Base-by-base conservation (phyloP, 2,329 filamentous ascomycete genomes). In the Fusarium aywerte region DNA sequence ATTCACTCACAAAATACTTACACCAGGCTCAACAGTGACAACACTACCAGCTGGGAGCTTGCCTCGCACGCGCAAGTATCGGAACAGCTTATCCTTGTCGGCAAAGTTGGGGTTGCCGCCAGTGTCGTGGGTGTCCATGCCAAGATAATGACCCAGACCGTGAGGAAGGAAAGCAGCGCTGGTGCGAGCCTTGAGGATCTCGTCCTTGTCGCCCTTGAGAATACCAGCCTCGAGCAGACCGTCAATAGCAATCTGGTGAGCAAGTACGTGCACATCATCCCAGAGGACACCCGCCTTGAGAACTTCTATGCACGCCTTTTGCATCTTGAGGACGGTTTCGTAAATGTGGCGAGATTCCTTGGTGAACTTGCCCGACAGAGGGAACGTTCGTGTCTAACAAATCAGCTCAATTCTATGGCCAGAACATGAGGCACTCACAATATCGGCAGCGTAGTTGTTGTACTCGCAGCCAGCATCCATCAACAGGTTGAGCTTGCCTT, bases 11-110 rank as follows among this genome's bases (percentile, higher is more conserved):
- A 29, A 25, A 3, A 15, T 27, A 83, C 88, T 79, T 83, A 92
- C 88, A 45, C 96, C 96, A 13, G 96, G 96, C 82, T 99, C 96
- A 36, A 98, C 95, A 0, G 96, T 99, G 52, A 99, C 89, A 23
- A 99, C 92, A 48, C 90, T 90, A 9, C 91, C 90, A 1, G 89
- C 90, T 0, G 93, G 92, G 45, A 97, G 78, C 21, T 80, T 84
- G 13, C 92, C 90, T 52, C 96, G 84, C 36, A 97, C 89, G 42
- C 96, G 85, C 62, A 99, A 81, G 75, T 97, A 98, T 52, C 88
- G 85, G 80, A 97, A 98, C 85, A 97, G 88, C 33, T 87, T 82
- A 76, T 99, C 94, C 61, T 85, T 82, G 75, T 99, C 96, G 10
- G 83, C 83, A 72, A 92, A 92, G 78, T 94, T 90, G 33, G 91